phyloP scores from a whole-genome alignment of 352 stramenopile species.

The Elongisporangium anandrum region DNA sequence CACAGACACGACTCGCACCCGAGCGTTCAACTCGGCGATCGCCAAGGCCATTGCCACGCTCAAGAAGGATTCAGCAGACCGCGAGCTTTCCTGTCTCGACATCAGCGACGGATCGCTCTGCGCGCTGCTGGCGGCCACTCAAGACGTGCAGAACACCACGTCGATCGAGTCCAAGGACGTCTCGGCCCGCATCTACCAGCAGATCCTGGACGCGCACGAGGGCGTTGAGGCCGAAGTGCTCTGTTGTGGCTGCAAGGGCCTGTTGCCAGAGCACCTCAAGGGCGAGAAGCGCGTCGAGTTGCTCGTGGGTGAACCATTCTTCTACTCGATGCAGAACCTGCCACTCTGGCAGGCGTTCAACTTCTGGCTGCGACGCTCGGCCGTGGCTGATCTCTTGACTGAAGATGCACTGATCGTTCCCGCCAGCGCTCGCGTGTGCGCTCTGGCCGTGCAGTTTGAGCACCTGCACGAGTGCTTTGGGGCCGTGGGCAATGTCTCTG shows the following conservation, averaged over 20 bases:
- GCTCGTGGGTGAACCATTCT: constrained; percentile 72
- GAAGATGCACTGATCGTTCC: constrained; percentile 44
- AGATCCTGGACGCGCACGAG: constrained; percentile 54
- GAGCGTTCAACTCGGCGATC: constrained; percentile 38
- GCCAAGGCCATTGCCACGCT: constrained; percentile 13
- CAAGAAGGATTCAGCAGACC: constrained; percentile 8
- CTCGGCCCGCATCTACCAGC: constrained; percentile 68
- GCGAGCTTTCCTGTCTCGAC: constrained; percentile 54
- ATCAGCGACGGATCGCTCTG: constrained; percentile 71
- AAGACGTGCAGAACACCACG: constrained; percentile 47
- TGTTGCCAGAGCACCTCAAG: constrained; percentile 56
- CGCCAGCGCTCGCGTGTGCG: constrained; percentile 38
- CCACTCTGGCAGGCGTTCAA: constrained; percentile 79
- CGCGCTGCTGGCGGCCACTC: constrained; percentile 48
- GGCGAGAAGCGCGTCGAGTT: constrained; percentile 44
- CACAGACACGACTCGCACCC: constrained; percentile 30
- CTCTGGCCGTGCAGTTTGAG: constrained; percentile 62
- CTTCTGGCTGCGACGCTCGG: constrained; percentile 74
- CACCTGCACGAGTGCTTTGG: constrained; percentile 79
- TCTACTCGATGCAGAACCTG: constrained; percentile 87
- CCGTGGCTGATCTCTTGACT: constrained; percentile 33
- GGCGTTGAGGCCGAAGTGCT: constrained; percentile 44
- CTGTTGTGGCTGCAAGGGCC: constrained; percentile 60
- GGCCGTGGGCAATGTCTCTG: constrained; percentile 57
- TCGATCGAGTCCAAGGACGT: constrained; percentile 82